phyloP scores from a whole-genome alignment of 2,329 filamentous ascomycete species.

The Aspergillus hiratsukae region DNA sequence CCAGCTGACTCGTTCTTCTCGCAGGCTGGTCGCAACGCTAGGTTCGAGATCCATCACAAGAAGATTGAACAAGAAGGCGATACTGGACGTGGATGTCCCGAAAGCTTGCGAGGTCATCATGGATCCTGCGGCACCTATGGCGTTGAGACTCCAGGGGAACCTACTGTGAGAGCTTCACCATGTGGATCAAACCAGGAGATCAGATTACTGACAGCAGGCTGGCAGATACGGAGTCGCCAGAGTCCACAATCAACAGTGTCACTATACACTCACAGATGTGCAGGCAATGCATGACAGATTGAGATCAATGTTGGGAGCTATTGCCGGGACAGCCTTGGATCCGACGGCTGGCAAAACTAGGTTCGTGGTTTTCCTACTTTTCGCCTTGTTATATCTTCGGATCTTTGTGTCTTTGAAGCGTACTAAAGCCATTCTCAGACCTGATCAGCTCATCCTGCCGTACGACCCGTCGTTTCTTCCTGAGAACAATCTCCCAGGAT shows the following conservation, averaged over 20 bases:
- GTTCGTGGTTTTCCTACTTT: slow-evolving; percentile 47
- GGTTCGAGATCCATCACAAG: slow-evolving; percentile 66
- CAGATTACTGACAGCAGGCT: slow-evolving; percentile 2
- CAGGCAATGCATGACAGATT: slow-evolving; percentile 72
- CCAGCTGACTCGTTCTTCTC: background rate
- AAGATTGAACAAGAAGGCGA: slow-evolving; percentile 77
- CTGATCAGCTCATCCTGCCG: slow-evolving; percentile 68
- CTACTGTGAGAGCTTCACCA: slow-evolving; percentile 56
- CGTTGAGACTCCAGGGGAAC: slow-evolving; percentile 82
- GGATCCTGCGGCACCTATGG: slow-evolving; percentile 78
- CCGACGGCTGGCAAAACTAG: slow-evolving; percentile 65
- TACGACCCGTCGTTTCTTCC: slow-evolving; percentile 81
- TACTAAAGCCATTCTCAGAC: slow-evolving; percentile 45
- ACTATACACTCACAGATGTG: slow-evolving; percentile 77
- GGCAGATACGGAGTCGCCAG: slow-evolving; percentile 70
- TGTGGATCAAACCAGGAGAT: background rate
- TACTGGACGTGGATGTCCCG: slow-evolving; percentile 79
- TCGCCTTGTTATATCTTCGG: background rate
- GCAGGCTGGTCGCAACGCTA: slow-evolving; percentile 85
- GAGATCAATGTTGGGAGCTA: slow-evolving; percentile 58
- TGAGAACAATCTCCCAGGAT: slow-evolving; percentile 57
- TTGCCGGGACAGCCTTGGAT: slow-evolving; percentile 61
- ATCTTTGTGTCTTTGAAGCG: background rate
- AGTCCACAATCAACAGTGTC: slow-evolving; percentile 82
- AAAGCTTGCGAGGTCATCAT: slow-evolving; percentile 88